Evolutionary conservation across 352 stramenopile genomes (phyloP).

Genomic region (Pythium vanterpoolii): DNA sequence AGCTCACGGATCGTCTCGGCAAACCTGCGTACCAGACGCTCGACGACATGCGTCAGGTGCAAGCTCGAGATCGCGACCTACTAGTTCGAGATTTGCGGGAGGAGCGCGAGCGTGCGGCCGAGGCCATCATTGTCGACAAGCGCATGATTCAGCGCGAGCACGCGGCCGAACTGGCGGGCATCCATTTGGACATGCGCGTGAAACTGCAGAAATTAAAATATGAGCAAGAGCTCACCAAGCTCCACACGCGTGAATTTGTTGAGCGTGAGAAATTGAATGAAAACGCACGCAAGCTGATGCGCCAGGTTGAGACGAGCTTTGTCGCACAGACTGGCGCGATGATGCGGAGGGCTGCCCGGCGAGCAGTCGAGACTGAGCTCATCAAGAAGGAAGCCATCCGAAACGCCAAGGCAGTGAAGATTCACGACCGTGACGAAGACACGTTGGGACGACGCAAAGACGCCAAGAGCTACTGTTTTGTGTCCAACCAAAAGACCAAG

Average conservation of each 20-base stretch:
- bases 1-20: slow-evolving; percentile 49
- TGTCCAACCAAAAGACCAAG: slow-evolving; percentile 52
- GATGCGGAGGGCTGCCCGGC: slow-evolving; percentile 58
- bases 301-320: slow-evolving; percentile 50
- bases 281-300: slow-evolving; percentile 40
- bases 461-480: slow-evolving; percentile 69
- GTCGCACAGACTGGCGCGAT: slow-evolving; percentile 55
- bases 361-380: slow-evolving; percentile 32
- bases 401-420: slow-evolving; percentile 22
- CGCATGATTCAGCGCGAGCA: slow-evolving; percentile 63
- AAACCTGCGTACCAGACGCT: slow-evolving; percentile 30
- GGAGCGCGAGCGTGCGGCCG: slow-evolving; percentile 57
- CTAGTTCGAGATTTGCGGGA: slow-evolving; percentile 56
- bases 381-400: slow-evolving; percentile 31
- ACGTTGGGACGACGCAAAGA: slow-evolving; percentile 40
- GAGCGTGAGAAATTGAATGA: slow-evolving; percentile 47
- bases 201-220: slow-evolving; percentile 68
- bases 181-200: slow-evolving; percentile 65
- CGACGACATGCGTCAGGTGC: slow-evolving; percentile 29
- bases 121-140: slow-evolving; percentile 65
- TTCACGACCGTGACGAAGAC: slow-evolving; percentile 37
- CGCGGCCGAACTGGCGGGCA: slow-evolving; percentile 45
- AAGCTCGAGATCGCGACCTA: slow-evolving; percentile 34
- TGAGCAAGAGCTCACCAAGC: slow-evolving; percentile 43
- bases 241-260: slow-evolving; percentile 36